phyloP scores from a whole-genome alignment of 2,329 filamentous ascomycete genomes.

The Penicillium sp. region DNA sequence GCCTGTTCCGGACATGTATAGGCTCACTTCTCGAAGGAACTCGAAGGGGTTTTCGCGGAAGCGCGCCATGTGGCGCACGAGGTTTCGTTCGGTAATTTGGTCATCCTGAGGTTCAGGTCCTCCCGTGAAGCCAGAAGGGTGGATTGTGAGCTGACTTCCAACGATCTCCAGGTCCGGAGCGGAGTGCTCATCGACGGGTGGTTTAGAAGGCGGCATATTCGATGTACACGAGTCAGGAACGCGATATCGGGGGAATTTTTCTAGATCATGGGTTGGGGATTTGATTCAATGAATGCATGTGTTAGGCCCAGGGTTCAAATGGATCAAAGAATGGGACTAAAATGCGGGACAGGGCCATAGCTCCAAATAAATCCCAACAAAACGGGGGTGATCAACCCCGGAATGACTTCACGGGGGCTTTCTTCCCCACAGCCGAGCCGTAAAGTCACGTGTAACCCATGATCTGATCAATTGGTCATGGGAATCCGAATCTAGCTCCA shows the following conservation, averaged over 20 bases:
- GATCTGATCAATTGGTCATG: background rate
- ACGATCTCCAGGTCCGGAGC: constrained; percentile 77
- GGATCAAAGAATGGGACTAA: background rate
- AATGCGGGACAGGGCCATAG: constrained; percentile 17
- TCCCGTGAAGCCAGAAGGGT: constrained; percentile 64
- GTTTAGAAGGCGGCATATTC: constrained; percentile 32
- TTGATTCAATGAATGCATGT: constrained; percentile 2
- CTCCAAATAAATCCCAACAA: constrained; percentile 24
- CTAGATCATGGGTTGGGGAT: constrained; percentile 1
- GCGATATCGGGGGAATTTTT: background rate
- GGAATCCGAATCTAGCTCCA: background rate
- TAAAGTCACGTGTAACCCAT: constrained; percentile 18
- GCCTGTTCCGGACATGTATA: constrained; percentile 88
- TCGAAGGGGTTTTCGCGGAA: constrained; percentile 73
- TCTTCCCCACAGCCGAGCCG: constrained; percentile 32
- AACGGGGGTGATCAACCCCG: constrained; percentile 22
- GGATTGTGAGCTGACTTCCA: constrained; percentile 71
- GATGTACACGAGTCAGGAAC: constrained; percentile 2
- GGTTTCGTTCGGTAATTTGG: constrained; percentile 50
- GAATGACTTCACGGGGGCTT: constrained; percentile 8
- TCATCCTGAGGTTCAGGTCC: constrained; percentile 41
- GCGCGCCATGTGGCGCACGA: constrained; percentile 74
- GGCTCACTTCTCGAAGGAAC: constrained; percentile 88
- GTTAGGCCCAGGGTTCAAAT: background rate
- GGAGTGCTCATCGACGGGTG: constrained; percentile 42